Evolutionary conservation across 2,329 filamentous ascomycete genomes (phyloP).

Genomic region (Alternaria sp.): DNA sequence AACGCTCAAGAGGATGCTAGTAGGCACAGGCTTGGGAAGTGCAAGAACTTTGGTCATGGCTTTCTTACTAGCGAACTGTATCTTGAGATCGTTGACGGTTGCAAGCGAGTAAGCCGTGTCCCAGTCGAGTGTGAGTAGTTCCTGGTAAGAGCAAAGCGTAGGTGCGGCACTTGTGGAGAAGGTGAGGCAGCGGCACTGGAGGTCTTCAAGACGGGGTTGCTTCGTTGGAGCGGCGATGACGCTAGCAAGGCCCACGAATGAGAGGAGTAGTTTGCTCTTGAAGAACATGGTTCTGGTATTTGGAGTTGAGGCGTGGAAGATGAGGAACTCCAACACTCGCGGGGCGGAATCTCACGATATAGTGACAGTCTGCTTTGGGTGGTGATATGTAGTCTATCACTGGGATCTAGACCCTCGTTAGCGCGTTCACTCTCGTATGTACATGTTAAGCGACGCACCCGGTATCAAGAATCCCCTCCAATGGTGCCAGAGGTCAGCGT

Average conservation of each 20-base stretch:
- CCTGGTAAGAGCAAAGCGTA: conserved; percentile 30
- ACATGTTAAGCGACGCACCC: not conserved
- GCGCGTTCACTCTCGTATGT: conserved; percentile 10
- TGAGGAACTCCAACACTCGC: not conserved
- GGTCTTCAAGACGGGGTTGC: conserved; percentile 21
- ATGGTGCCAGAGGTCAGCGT: not conserved
- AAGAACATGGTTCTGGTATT: conserved; percentile 10
- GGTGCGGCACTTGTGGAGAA: conserved; percentile 30
- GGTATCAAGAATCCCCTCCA: conserved; percentile 4
- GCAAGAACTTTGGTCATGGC: conserved; percentile 32
- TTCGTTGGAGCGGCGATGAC: conserved; percentile 24
- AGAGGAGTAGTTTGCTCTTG: conserved; percentile 10
- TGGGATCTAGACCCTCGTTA: conserved; percentile 19
- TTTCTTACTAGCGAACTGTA: conserved; percentile 34
- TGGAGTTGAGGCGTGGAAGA: not conserved
- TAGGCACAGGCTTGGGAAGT: conserved; percentile 28
- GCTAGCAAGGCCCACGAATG: conserved; percentile 9
- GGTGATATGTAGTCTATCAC: conserved; percentile 1
- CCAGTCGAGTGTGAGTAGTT: conserved; percentile 34
- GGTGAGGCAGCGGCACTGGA: conserved; percentile 38
- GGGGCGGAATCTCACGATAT: conserved; percentile 5
- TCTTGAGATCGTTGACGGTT: conserved; percentile 28
- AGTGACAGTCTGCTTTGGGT: conserved; percentile 10
- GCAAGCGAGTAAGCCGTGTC: conserved; percentile 32
- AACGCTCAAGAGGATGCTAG: conserved; percentile 24